A percentile compares a stretch with the other conserved stretches of the same genome.
Evolutionary conservation across 306 rosid species (phyloP).

Genomic region (Lotus japonicus): DNA sequence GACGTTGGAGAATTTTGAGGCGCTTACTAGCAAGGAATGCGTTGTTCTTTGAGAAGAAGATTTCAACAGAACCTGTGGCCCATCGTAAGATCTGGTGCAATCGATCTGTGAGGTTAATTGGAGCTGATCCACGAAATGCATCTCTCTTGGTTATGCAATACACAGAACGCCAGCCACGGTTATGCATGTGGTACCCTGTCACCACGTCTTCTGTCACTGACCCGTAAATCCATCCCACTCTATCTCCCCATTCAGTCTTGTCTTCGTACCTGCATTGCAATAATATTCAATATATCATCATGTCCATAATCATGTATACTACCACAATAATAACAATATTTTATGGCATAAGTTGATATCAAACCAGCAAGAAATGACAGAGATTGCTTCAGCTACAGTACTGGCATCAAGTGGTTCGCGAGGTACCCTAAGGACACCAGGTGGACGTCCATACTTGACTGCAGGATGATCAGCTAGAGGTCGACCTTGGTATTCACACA

Average conservation of each 20-base stretch:
- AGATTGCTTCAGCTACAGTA: constrained; percentile 76
- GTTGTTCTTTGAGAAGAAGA: constrained; percentile 47
- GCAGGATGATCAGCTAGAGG: constrained; percentile 83
- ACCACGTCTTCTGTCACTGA: constrained; percentile 57
- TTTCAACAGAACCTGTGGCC: constrained; percentile 60
- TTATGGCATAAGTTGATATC: no score
- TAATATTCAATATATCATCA: neutral
- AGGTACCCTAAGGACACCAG: constrained; percentile 60
- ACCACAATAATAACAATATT: no score
- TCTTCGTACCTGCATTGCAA: constrained; percentile 39
- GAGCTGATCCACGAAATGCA: constrained; percentile 48
- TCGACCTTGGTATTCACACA: constrained; percentile 71
- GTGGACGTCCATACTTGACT: constrained; percentile 63
- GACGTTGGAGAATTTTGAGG: constrained; percentile 37
- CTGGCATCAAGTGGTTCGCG: constrained; percentile 78
- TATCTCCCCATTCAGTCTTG: constrained; percentile 57
- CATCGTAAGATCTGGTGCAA: constrained; percentile 48
- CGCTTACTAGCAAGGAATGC: constrained; percentile 30
- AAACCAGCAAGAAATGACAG: constrained; percentile 82
- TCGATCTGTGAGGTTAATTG: constrained; percentile 46
- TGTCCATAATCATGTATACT: no score
- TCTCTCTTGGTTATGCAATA: constrained; percentile 50
- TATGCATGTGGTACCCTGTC: constrained; percentile 52
- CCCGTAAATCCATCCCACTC: constrained; percentile 60
- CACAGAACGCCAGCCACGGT: constrained; percentile 56